Percentiles rank a stretch among this genome's conserved stretches.
phyloP scores from a whole-genome alignment of 1,139 yeast genomes.

The Suhomyces wounanorum region DNA sequence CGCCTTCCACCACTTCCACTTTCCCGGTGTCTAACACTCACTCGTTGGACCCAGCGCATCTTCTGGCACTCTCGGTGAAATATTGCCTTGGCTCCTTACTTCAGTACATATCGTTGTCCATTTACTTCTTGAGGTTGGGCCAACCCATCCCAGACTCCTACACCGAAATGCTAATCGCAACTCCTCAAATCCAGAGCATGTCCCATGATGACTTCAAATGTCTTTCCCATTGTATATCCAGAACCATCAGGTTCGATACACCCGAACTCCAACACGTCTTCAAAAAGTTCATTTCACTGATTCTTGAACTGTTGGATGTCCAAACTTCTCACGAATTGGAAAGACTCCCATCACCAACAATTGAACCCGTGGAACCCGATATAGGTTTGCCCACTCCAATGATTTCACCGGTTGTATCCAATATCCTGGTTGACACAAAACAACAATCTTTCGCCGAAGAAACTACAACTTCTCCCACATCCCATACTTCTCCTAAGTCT shows the following conservation, averaged over 20 bases:
- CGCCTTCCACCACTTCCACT: not conserved
- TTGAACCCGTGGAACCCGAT: not conserved
- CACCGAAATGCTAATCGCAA: not conserved
- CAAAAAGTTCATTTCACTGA: not conserved
- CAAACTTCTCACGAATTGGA: not conserved
- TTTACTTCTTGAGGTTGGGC: not conserved
- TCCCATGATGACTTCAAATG: not conserved
- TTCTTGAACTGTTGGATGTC: not conserved
- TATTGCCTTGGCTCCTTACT: not conserved
- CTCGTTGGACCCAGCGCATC: conserved; percentile 1
- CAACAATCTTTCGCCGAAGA: not conserved
- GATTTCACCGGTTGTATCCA: not conserved
- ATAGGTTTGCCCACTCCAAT: not conserved
- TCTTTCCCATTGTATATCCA: not conserved
- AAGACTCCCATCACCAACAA: conserved; percentile 2
- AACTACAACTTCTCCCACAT: not conserved
- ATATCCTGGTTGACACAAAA: not conserved
- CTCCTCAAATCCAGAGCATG: not conserved
- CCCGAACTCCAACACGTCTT: not conserved
- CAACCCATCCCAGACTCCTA: conserved; percentile 2
- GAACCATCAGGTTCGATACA: not conserved
- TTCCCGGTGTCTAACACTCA: not conserved
- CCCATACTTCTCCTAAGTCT: not conserved
- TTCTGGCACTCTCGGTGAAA: not conserved
- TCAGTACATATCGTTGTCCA: conserved; percentile 1